Base-by-base conservation (phyloP, 2,329 filamentous ascomycete genomes). In the Thelonectria blattea region DNA sequence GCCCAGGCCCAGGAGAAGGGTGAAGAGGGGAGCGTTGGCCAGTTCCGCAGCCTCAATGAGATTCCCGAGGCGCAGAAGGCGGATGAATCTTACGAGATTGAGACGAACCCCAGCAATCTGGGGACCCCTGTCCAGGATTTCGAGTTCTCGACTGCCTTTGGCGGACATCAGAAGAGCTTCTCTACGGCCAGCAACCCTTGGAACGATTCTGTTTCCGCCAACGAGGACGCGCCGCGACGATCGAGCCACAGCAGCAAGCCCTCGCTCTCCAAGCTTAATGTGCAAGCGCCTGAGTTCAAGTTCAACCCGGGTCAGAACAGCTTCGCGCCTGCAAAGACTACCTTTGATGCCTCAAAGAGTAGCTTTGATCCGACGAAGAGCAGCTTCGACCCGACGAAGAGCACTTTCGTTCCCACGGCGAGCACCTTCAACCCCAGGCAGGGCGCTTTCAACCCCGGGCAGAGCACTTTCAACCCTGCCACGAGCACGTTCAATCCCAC, bases 241-340 rank as follows among this genome's bases (percentile, higher is more conserved):
- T 78, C 76, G 15, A 77, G 81, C 11, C 90, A 93, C 70, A 83
- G 81, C 17, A 89, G 88, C 72, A 91, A 90, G 68, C 81, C 88
- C 3, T 93, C 87, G 0, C 76, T 88, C 45, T 92, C 92, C 1
- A 93, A 89, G 67, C 84, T 98, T 68, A 98, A 98, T 69, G 93
- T 96, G 30, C 87, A 90, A 63, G 94, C 94, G 0, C 91, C 93
- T 48, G 92, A 95, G 71, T 97, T 97, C 81, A 92, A 89, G 68
- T 94, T 94, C 76, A 85, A 86, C 63, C 85, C 84, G 3, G 74
- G 77, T n/a, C 52, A 66, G 11, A 83, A 74, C 68, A 68, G 60
- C 32, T 70, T 70, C n/a, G 69, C 61, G 3, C 65, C 67, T 15
- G 67, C 92, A 47, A 92, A 95, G 71, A 97, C 97, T 81, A 92